Evolutionary conservation across 2,329 filamentous ascomycete genomes (phyloP).

Genomic region (Colletotrichum sp.): DNA sequence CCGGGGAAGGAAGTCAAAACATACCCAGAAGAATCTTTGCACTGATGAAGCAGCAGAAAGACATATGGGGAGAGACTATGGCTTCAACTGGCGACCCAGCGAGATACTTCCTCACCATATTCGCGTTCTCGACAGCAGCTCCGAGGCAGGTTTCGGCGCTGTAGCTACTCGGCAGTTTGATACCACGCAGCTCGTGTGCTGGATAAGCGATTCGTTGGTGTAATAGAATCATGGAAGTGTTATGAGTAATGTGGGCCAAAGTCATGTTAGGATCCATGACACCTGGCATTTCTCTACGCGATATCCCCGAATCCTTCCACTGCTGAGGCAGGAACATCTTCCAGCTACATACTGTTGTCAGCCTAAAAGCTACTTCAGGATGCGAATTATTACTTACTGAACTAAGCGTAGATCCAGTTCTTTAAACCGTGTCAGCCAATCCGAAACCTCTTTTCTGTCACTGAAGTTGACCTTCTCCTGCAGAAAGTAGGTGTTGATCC

Average conservation of each 20-base stretch:
- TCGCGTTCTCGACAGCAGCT: slow-evolving; percentile 48
- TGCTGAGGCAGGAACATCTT: slow-evolving; percentile 46
- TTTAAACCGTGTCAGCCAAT: slow-evolving; percentile 51
- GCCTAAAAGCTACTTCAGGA: not conserved
- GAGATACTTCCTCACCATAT: slow-evolving; percentile 50
- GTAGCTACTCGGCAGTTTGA: slow-evolving; percentile 42
- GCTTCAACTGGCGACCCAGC: slow-evolving; percentile 31
- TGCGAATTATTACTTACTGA: slow-evolving; percentile 23
- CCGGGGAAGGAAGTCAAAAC: not conserved
- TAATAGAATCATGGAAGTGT: slow-evolving; percentile 51
- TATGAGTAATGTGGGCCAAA: slow-evolving; percentile 52
- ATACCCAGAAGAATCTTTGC: slow-evolving; percentile 41
- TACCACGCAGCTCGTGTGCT: slow-evolving; percentile 27
- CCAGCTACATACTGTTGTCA: slow-evolving; percentile 27
- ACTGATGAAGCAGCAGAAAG: slow-evolving; percentile 49
- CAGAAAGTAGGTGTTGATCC: slow-evolving; percentile 47
- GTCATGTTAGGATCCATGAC: slow-evolving; percentile 54
- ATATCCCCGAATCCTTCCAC: slow-evolving; percentile 34
- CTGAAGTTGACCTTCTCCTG: slow-evolving; percentile 43
- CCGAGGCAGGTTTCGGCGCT: slow-evolving; percentile 52
- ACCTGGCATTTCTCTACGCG: slow-evolving; percentile 1
- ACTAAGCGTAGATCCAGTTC: slow-evolving; percentile 49
- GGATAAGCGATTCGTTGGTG: slow-evolving; percentile 53
- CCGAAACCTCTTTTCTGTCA: slow-evolving; percentile 40
- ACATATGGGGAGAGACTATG: slow-evolving; percentile 41